These are phyloP conservation scores for Ailanthus altissimus DNA, from an alignment of 345 rosid genomes.

Conservation along the genomic window DNA sequence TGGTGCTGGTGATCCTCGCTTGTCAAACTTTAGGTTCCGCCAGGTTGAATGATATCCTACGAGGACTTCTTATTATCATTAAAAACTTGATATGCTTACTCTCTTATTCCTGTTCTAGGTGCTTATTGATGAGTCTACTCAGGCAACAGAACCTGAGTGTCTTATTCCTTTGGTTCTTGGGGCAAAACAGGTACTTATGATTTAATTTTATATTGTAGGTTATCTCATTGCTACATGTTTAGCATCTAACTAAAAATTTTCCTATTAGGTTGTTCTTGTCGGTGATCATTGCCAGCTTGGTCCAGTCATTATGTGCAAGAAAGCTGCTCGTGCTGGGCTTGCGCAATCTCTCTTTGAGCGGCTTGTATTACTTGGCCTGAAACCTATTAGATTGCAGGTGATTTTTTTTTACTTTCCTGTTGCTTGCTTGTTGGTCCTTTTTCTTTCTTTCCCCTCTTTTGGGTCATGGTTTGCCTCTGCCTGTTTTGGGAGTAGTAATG, in stretches of 20 bases:
- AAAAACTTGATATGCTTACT: slow-evolving; percentile 24
- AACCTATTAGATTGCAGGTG: slow-evolving; percentile 99
- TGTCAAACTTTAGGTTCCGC: slow-evolving; percentile 96
- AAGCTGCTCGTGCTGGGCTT: slow-evolving; percentile 99
- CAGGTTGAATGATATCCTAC: slow-evolving; percentile 55
- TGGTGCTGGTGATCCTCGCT: slow-evolving; percentile 99
- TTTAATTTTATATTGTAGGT: neutral
- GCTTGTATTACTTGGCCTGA: slow-evolving; percentile 91
- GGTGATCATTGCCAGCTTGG: slow-evolving; percentile 99
- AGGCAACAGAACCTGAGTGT: slow-evolving; percentile 98
- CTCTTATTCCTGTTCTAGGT: slow-evolving; percentile 51
- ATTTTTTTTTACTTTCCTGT: neutral
- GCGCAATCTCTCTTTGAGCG: slow-evolving; percentile 99
- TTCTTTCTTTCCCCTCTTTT: neutral
- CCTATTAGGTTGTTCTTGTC: slow-evolving; percentile 82
- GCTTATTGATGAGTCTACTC: slow-evolving; percentile 99
- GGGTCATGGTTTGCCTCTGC: neutral
- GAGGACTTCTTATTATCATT: slow-evolving; percentile 5
- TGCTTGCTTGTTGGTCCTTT: too few species aligned
- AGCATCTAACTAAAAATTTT: slow-evolving; percentile 18
- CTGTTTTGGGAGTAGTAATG: neutral
- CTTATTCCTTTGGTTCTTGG: slow-evolving; percentile 99
- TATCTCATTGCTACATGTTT: neutral
- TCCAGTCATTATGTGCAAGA: slow-evolving; percentile 99
- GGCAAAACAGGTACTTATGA: slow-evolving; percentile 73